Conservation (phyloP, 2,329 filamentous ascomycete species). For the Cladosporium sp. region DNA sequence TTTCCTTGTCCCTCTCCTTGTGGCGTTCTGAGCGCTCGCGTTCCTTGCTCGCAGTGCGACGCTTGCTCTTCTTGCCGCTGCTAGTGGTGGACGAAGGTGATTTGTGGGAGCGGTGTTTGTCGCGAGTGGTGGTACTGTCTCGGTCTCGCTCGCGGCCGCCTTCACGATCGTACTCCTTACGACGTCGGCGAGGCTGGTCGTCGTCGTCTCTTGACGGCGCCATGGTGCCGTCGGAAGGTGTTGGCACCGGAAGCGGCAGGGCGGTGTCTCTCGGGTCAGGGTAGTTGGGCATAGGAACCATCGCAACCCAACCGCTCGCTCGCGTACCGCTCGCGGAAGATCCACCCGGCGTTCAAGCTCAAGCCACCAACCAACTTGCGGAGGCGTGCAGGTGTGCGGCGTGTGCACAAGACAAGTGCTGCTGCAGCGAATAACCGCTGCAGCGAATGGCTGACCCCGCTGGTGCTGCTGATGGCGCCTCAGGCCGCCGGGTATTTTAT, state of each 20-base stretch:
- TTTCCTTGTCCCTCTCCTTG: conserved; percentile 28
- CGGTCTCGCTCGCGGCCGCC: conserved; percentile 21
- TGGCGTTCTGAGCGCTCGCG: conserved; percentile 30
- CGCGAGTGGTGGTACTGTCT: conserved; percentile 27
- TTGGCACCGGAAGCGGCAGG: conserved; percentile 17
- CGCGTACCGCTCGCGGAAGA: background rate
- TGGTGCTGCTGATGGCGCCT: background rate
- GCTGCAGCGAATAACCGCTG: background rate
- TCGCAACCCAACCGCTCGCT: background rate
- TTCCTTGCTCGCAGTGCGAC: conserved; percentile 32
- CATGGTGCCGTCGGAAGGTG: conserved; percentile 17
- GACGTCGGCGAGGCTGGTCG: conserved; percentile 33
- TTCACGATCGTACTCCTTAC: conserved; percentile 36
- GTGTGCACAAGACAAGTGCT: background rate
- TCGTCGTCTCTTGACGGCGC: conserved; percentile 25
- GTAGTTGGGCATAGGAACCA: conserved; percentile 7
- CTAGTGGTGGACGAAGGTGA: conserved; percentile 32
- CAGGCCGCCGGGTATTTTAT: background rate
- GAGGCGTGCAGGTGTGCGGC: background rate
- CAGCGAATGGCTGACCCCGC: background rate
- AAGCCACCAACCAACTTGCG: conserved; percentile 6
- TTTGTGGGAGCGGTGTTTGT: conserved; percentile 35
- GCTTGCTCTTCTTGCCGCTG: conserved; percentile 28
- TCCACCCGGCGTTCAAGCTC: conserved; percentile 5
- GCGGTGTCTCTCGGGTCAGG: conserved; percentile 19